These are phyloP conservation scores for Brettanomyces naardenensis DNA, from an alignment of 805 yeast species.

Conservation along the genomic window DNA sequence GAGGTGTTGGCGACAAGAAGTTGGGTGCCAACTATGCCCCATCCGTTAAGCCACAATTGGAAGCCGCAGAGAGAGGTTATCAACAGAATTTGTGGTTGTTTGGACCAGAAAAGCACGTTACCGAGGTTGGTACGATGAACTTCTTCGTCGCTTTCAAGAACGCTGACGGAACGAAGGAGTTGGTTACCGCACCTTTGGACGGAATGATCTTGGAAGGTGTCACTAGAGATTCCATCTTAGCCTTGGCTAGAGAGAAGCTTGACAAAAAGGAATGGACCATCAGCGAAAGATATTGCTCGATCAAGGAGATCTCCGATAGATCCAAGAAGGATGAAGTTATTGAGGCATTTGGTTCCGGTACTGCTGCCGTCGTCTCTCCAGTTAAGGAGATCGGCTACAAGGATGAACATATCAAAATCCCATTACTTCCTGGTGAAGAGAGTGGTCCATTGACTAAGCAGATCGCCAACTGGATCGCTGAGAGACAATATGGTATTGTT, in stretches of 20 bases:
- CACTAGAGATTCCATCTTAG: slow-evolving; percentile 82
- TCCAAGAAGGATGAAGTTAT: slow-evolving; percentile 76
- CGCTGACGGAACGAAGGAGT: slow-evolving; percentile 76
- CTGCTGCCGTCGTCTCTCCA: slow-evolving; percentile 96
- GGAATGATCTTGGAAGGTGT: slow-evolving; percentile 97
- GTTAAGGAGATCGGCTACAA: slow-evolving; percentile 80
- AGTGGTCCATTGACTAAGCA: slow-evolving; percentile 70
- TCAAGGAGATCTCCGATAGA: slow-evolving; percentile 70
- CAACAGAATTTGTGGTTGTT: slow-evolving; percentile 96
- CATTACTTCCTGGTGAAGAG: slow-evolving; percentile 73
- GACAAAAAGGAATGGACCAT: slow-evolving; percentile 73
- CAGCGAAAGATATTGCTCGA: slow-evolving; percentile 77
- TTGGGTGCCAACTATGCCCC: slow-evolving; percentile 98
- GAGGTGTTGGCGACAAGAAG: slow-evolving; percentile 94
- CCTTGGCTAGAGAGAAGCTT: slow-evolving; percentile 69
- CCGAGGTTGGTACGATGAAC: slow-evolving; percentile 98
- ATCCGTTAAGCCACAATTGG: slow-evolving; percentile 80
- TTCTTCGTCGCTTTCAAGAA: slow-evolving; percentile 81
- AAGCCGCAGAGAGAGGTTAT: slow-evolving; percentile 87
- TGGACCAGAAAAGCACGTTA: slow-evolving; percentile 78
- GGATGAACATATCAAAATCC: slow-evolving; percentile 67
- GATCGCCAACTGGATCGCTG: slow-evolving; percentile 79
- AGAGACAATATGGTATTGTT: slow-evolving; percentile 82
- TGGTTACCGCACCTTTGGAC: slow-evolving; percentile 93
- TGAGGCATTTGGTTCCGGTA: slow-evolving; percentile 96